phyloP scores from a whole-genome alignment of 192 early-diverging fungal genomes.

The Podila verticillata region DNA sequence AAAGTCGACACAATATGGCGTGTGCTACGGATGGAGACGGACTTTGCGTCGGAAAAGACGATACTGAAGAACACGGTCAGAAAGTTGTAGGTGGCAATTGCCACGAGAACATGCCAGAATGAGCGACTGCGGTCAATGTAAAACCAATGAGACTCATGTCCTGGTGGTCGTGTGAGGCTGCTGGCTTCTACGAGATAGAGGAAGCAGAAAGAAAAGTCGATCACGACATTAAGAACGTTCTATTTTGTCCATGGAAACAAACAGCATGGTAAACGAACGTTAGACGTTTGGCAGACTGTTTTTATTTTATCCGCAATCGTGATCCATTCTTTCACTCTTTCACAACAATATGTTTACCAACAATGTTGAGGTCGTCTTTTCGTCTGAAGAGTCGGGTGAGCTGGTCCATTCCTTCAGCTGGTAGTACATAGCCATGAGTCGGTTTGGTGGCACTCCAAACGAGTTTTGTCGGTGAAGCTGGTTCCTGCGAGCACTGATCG shows the following conservation, averaged over 20 bases:
- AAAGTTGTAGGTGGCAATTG: slow-evolving; percentile 40
- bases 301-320: background rate
- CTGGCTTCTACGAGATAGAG: slow-evolving; percentile 44
- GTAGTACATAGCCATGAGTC: slow-evolving; percentile 6
- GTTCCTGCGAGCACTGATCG: slow-evolving; percentile 42
- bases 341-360: slow-evolving; percentile 7
- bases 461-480: slow-evolving; percentile 41
- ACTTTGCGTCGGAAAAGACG: slow-evolving; percentile 42
- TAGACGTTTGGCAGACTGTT: background rate
- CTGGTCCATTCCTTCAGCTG: slow-evolving; percentile 17
- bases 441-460: slow-evolving; percentile 21
- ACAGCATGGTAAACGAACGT: too few species aligned
- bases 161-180: slow-evolving; percentile 30
- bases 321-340: background rate
- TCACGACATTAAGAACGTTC: slow-evolving; percentile 42
- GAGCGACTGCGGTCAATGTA: slow-evolving; percentile 26
- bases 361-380: slow-evolving; percentile 32
- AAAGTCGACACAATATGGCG: slow-evolving; percentile 43
- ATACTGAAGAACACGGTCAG: slow-evolving; percentile 21
- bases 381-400: slow-evolving; percentile 41
- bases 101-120: slow-evolving; percentile 34
- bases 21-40: slow-evolving; percentile 16
- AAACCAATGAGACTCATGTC: slow-evolving; percentile 28
- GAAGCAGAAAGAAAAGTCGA: slow-evolving; percentile 24
- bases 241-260: background rate